Evolutionary conservation across 768 basidiomycete species (phyloP).

Genomic region (Rhizopogon vulgaris): DNA sequence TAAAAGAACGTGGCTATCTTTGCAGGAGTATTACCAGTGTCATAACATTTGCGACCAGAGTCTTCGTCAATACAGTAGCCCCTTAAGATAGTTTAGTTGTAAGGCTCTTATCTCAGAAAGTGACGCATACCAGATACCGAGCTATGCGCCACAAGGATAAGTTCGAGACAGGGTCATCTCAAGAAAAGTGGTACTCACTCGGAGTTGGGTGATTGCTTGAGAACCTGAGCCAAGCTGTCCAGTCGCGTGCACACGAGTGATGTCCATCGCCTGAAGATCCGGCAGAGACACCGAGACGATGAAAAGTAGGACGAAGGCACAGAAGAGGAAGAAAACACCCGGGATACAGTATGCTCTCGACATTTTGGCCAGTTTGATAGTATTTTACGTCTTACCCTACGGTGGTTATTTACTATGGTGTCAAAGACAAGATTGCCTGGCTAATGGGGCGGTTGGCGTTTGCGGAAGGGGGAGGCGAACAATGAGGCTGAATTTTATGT

Average conservation of each 20-base stretch:
- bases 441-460: background rate
- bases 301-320: constrained; percentile 60
- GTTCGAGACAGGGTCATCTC: background rate
- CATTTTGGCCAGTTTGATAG: constrained; percentile 22
- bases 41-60: constrained; percentile 35
- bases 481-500: background rate
- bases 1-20: background rate
- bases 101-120: background rate
- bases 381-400: background rate
- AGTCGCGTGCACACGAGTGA: constrained; percentile 52
- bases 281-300: constrained; percentile 70
- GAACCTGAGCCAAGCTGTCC: constrained; percentile 18
- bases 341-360: constrained; percentile 55
- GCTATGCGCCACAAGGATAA: constrained; percentile 30
- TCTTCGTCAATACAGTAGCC: constrained; percentile 49
- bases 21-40: constrained; percentile 31
- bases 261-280: constrained; percentile 58
- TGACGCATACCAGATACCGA: constrained; percentile 59
- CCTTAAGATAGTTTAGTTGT: constrained; percentile 33
- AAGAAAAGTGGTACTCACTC: constrained; percentile 37
- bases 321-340: constrained; percentile 48
- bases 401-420: background rate
- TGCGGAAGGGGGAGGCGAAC: background rate
- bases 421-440: background rate
- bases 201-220: constrained; percentile 36